Conservation (phyloP, 2,329 filamentous ascomycete species). For the Penicillium decumbens region DNA sequence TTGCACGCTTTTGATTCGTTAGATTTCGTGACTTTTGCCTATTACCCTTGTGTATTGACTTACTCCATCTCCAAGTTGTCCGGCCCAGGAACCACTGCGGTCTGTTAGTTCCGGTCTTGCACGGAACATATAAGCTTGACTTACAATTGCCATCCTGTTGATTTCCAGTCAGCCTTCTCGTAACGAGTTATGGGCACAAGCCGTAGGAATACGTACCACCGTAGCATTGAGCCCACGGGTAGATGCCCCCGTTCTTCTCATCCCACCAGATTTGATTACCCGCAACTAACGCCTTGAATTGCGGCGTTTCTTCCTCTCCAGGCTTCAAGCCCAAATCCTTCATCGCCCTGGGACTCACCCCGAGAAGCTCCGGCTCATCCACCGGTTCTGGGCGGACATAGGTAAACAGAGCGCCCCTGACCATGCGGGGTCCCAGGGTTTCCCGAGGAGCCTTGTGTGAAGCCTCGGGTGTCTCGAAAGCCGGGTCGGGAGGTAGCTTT, state of each 20-base stretch:
- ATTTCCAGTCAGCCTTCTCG: not conserved
- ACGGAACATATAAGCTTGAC: slow-evolving; percentile 11
- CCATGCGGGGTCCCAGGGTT: slow-evolving; percentile 72
- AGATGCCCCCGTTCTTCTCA: slow-evolving; percentile 69
- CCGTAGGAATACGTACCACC: slow-evolving; percentile 54
- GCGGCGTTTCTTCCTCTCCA: slow-evolving; percentile 64
- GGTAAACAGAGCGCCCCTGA: slow-evolving; percentile 80
- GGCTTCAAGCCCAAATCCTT: slow-evolving; percentile 70
- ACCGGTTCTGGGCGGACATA: slow-evolving; percentile 78
- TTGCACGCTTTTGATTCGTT: slow-evolving; percentile 57
- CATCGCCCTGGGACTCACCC: slow-evolving; percentile 73
- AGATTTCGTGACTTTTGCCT: not conserved
- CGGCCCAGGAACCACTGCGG: slow-evolving; percentile 75
- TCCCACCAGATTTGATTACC: slow-evolving; percentile 80
- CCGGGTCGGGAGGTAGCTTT: slow-evolving; percentile 68
- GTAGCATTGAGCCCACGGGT: slow-evolving; percentile 98
- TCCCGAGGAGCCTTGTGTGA: slow-evolving; percentile 78
- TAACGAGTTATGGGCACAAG: not conserved
- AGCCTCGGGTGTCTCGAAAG: slow-evolving; percentile 71
- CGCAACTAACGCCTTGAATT: slow-evolving; percentile 71
- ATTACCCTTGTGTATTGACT: slow-evolving; percentile 7
- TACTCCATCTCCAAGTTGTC: slow-evolving; percentile 84
- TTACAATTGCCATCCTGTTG: slow-evolving; percentile 49
- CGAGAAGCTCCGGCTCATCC: slow-evolving; percentile 71
- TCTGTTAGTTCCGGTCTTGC: slow-evolving; percentile 37